Base-by-base conservation (phyloP, 768 basidiomycete genomes). In the Hypsizygus marmoreus region DNA sequence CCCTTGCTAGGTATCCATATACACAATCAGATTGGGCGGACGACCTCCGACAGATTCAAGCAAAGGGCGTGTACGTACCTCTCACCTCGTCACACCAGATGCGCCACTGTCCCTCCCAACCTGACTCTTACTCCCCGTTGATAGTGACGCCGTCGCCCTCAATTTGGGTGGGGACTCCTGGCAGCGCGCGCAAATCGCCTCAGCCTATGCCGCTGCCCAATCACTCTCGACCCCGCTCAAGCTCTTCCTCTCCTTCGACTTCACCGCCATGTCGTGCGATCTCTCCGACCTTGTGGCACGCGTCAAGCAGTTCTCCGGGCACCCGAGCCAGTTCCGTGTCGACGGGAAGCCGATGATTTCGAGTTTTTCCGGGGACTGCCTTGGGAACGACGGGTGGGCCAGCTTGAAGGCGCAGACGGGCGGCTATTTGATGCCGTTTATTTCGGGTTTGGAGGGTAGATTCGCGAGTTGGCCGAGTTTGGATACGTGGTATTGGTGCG, bases 101-200 rank as follows among this genome's bases (percentile, higher is more conserved):
- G n/a, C n/a, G n/a, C n/a, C n/a, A n/a, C n/a, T n/a, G n/a, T n/a
- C n/a, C n/a, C n/a, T n/a, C n/a, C n/a, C n/a, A n/a, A n/a, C n/a
- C n/a, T n/a, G n/a, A n/a, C 45, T 57, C 34, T 69, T 65, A 56
- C 66, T 74, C 30, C 29, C 6, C 20, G 22, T 22, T 22, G 11
- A 19, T 43, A 78, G 74, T 11, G 82, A 85, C 49, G 85, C 78
- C 0, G 72, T 85, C 42, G 83, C 83, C 0, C 64, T 86, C 22
- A 87, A 87, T 63, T 68, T 84, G 33, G 84, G 85, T 29, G 64
- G 66, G 4, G 73, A 78, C 46, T 51, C 61, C 7, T 86, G 82
- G 78, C 75, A 82, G 51, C 65, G 63, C 14, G 55, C 43, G 5
- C 77, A 77, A 41, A 61, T 82, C 7, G 65, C 58, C 7, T 69